Evolutionary conservation across 768 basidiomycete genomes (phyloP).

Genomic region (Amanita exitialis): DNA sequence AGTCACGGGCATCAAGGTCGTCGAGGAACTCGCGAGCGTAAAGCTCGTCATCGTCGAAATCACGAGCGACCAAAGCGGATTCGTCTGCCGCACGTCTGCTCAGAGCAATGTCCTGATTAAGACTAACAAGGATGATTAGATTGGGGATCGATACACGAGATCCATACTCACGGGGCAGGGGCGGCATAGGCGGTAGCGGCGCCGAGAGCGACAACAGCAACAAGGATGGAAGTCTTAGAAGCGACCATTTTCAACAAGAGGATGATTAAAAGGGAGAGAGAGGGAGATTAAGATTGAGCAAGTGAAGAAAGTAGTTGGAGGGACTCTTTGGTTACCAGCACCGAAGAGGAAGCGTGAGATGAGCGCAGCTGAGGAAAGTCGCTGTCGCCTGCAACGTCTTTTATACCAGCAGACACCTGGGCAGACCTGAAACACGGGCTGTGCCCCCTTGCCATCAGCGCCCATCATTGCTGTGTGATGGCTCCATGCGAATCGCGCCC

Average conservation of each 20-base stretch:
- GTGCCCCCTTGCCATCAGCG: too few relatives aligned
- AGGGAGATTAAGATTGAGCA: not conserved
- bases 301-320: not conserved
- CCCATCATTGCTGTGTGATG: too few relatives aligned
- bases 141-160: too few relatives aligned
- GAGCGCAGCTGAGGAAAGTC: constrained; percentile 4
- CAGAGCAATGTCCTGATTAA: too few relatives aligned
- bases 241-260: constrained; percentile 2
- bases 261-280: not conserved
- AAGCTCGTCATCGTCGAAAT: too few relatives aligned
- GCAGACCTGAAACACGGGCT: too few relatives aligned
- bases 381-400: too few relatives aligned
- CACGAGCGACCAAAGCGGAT: too few relatives aligned
- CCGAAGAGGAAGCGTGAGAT: not conserved
- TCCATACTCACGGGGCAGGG: not conserved
- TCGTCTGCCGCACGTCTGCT: too few relatives aligned
- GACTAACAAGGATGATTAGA: too few relatives aligned
- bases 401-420: too few relatives aligned
- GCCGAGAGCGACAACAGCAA: constrained; percentile 1
- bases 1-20: not conserved
- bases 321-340: constrained; percentile 5
- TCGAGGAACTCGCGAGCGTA: not conserved
- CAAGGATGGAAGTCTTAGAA: constrained; percentile 1
- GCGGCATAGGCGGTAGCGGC: constrained; percentile 2
- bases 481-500: too few relatives aligned